phyloP scores from a whole-genome alignment of 2,329 filamentous ascomycete species.

The Aciculosporium take region DNA sequence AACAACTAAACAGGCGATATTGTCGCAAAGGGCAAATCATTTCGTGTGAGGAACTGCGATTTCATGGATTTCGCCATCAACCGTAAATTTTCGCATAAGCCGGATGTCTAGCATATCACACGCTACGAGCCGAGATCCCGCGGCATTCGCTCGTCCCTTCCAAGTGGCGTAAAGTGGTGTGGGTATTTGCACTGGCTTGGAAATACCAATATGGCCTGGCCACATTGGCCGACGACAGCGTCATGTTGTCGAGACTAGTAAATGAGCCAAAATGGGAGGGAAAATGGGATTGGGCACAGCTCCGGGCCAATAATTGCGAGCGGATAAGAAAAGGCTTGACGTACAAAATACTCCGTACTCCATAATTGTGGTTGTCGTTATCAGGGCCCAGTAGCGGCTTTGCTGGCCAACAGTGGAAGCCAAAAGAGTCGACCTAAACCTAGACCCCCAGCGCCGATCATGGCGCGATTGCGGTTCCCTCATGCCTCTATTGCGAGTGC shows the following conservation, averaged over 20 bases:
- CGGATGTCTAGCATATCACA: too few relatives aligned
- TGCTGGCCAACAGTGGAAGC: not conserved
- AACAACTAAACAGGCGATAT: too few relatives aligned
- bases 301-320: conserved; percentile 1
- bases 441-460: not conserved
- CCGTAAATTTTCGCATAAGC: too few relatives aligned
- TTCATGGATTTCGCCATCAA: too few relatives aligned
- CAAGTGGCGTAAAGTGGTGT: too few relatives aligned
- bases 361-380: not conserved
- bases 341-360: not conserved
- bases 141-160: too few relatives aligned
- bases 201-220: too few relatives aligned
- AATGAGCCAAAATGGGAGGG: not conserved
- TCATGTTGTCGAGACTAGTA: not conserved
- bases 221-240: too few relatives aligned
- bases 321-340: not conserved
- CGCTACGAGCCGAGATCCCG: too few relatives aligned
- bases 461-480: not conserved
- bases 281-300: conserved; percentile 1
- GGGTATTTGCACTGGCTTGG: too few relatives aligned
- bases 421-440: not conserved
- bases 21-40: too few relatives aligned
- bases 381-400: not conserved
- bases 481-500: not conserved
- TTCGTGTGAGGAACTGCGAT: too few relatives aligned